Base-by-base conservation (phyloP, 441 rosid genomes). In the Hypseocharis bilobata region DNA sequence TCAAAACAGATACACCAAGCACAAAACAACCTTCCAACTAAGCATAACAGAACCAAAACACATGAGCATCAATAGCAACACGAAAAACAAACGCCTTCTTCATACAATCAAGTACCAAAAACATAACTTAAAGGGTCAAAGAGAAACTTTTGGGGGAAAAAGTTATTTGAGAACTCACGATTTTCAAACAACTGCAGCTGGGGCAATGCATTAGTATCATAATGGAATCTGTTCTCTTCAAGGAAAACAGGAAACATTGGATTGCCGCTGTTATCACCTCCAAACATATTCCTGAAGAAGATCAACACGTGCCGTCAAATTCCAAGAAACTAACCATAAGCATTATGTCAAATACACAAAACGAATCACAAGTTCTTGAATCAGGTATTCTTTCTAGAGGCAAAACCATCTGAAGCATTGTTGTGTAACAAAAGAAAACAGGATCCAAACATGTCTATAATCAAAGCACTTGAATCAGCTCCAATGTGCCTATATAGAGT, bases 141-240 rank as follows among this genome's bases (percentile, higher is more conserved):
- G 22, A 57, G 27, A 59, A 42, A 30, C 16, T 27, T 23, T 22
- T 7, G 32, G 3, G 6, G 3, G 3, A 56, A 57, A 54, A 65
- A 26, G 3, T 30, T n/a, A n/a, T n/a, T 38, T 26, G 36, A 3
- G 62, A n/a, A 78, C 88, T 81, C 72, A 87, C 90, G 70, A 60
- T 74, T 74, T 44, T 81, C 84, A n/a, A 74, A 77, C 44, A 84
- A 66, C 78, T 85, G 87, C 69, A 82, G 83, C 80, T 77, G 87
- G 64, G 83, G 83, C n/a, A 84, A 65, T 29, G 76, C 66, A 75
- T 77, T 85, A 3, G 76, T 66, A 61, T 82, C 81, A 61, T 77
- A 83, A 17, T 76, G 91, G 55, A 87, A 69, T 36, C 70, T 81
- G 67, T 76, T 80, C 59, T 81, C 82, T 14, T 76, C 78, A 3